These are phyloP conservation scores for Chlamydomonas eustigma DNA, from an alignment of 139 green algal genomes.

Conservation along the genomic window DNA sequence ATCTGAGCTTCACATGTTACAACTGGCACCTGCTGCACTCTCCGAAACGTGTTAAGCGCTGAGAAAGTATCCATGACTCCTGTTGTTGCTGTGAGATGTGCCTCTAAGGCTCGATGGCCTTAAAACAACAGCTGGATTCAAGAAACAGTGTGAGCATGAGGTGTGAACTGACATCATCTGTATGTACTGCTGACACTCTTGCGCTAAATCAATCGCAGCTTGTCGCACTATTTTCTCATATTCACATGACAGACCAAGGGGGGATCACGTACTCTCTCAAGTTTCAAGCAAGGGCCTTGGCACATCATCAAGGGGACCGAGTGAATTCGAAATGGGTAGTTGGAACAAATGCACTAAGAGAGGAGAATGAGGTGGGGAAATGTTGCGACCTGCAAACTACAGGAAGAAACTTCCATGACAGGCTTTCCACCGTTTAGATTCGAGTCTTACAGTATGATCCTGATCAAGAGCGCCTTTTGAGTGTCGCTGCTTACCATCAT, in stretches of 20 bases:
- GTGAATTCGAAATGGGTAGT: constrained; percentile 55
- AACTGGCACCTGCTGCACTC: too few species aligned
- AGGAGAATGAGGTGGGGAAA: constrained; percentile 69
- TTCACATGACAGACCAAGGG: not conserved
- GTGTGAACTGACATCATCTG: too few species aligned
- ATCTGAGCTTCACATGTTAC: too few species aligned
- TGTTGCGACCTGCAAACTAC: not conserved
- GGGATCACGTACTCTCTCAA: constrained; percentile 31
- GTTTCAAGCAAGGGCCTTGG: constrained; percentile 47
- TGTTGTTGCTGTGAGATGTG: too few species aligned
- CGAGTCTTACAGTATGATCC: constrained; percentile 64
- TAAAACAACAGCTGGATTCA: too few species aligned
- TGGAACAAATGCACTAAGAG: constrained; percentile 59
- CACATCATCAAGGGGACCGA: constrained; percentile 23
- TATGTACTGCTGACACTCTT: too few species aligned
- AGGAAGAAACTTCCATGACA: not conserved
- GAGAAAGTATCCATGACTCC: too few species aligned
- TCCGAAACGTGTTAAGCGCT: too few species aligned
- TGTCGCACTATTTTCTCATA: too few species aligned
- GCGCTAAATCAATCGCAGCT: too few species aligned
- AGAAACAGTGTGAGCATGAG: too few species aligned
- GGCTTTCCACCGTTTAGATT: constrained; percentile 39
- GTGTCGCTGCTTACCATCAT: constrained; percentile 39
- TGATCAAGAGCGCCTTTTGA: constrained; percentile 47
- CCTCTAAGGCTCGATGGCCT: too few species aligned